Evolutionary conservation across 768 basidiomycete species (phyloP).

Genomic region (Leccinum imitatum): DNA sequence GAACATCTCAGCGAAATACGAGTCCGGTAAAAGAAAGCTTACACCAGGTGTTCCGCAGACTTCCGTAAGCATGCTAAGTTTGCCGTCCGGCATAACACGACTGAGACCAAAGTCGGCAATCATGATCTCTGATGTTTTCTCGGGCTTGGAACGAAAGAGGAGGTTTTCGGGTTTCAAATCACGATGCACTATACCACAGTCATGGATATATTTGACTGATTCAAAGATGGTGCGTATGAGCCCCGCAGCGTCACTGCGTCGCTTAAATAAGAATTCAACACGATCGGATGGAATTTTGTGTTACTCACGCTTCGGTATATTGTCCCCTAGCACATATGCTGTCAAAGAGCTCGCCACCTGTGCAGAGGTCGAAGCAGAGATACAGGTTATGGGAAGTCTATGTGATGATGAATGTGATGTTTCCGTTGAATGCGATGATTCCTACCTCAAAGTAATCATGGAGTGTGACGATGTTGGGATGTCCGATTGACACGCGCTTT

Average conservation of each 20-base stretch:
- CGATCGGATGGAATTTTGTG: background rate
- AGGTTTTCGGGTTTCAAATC: conserved; percentile 99
- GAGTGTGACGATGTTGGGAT: conserved; percentile 87
- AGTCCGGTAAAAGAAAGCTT: conserved; percentile 26
- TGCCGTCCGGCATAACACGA: conserved; percentile 88
- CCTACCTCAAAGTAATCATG: conserved; percentile 93
- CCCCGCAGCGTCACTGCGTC: conserved; percentile 78
- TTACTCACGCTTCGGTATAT: conserved; percentile 86
- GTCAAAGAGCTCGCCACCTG: conserved; percentile 98
- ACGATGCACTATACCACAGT: conserved; percentile 90
- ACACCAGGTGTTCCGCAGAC: conserved; percentile 94
- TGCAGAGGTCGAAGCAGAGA: conserved; percentile 94
- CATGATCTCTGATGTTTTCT: conserved; percentile 88
- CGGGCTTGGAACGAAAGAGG: conserved; percentile 84
- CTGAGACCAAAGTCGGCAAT: conserved; percentile 96
- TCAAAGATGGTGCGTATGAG: conserved; percentile 85
- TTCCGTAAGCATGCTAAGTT: conserved; percentile 85
- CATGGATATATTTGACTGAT: conserved; percentile 91
- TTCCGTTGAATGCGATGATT: conserved; percentile 1
- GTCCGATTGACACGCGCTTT: conserved; percentile 89
- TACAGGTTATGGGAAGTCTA: conserved; percentile 92
- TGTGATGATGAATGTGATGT: background rate
- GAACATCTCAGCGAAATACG: conserved; percentile 7
- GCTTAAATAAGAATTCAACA: conserved; percentile 20
- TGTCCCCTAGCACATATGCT: conserved; percentile 97